phyloP scores from a whole-genome alignment of 164 flowering plant species.

The Akebia trifoliata region DNA sequence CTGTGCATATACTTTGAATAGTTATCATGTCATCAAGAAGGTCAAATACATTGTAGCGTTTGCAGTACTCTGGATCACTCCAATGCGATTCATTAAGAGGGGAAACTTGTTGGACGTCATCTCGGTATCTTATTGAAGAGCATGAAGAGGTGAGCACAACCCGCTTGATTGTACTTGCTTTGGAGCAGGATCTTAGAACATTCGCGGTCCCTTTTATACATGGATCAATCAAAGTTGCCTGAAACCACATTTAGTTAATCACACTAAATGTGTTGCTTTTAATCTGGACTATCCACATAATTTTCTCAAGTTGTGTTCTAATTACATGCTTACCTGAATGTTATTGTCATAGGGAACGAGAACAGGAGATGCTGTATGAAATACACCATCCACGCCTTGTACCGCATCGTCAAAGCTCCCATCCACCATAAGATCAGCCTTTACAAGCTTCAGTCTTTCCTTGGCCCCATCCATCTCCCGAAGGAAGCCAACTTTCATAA shows the following conservation, averaged over 20 bases:
- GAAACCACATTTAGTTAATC: constrained; percentile 14
- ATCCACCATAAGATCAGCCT: constrained; percentile 73
- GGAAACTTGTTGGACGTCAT: constrained; percentile 51
- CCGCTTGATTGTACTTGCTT: constrained; percentile 53
- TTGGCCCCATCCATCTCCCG: constrained; percentile 75
- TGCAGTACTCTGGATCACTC: constrained; percentile 88
- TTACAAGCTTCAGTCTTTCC: constrained; percentile 68
- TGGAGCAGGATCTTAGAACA: constrained; percentile 70
- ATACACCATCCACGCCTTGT: constrained; percentile 78
- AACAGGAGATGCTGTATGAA: constrained; percentile 94
- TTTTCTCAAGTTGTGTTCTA: too few relatives aligned
- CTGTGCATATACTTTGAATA: too few relatives aligned
- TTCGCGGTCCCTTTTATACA: constrained; percentile 72
- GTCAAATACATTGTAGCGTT: constrained; percentile 51
- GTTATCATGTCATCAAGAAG: neutral
- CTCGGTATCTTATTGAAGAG: constrained; percentile 77
- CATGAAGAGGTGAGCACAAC: constrained; percentile 95
- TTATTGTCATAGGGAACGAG: constrained; percentile 60
- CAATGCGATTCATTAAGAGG: constrained; percentile 88
- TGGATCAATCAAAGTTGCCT: constrained; percentile 78
- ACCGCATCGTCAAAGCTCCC: constrained; percentile 86
- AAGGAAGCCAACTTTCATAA: constrained; percentile 65
- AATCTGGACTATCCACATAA: too few relatives aligned
- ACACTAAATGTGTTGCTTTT: too few relatives aligned
- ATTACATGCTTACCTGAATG: constrained; percentile 56